Evolutionary conservation across 192 early-diverging fungal species (phyloP).

Genomic region (Funneliformis mosseae): DNA sequence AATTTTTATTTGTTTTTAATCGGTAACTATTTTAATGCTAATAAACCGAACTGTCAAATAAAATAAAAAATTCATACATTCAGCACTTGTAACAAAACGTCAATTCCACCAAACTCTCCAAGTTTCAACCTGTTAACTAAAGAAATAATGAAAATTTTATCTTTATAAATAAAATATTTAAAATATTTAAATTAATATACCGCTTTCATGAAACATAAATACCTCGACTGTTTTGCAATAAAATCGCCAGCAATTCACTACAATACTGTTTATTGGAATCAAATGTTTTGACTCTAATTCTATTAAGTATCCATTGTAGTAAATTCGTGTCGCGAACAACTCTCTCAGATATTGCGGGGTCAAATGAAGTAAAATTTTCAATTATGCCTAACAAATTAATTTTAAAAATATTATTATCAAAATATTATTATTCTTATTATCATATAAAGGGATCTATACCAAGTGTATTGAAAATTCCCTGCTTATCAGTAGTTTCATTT

Average conservation of each 20-base stretch:
- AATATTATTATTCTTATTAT: background rate
- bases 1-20: background rate
- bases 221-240: slow-evolving; percentile 71
- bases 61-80: slow-evolving; percentile 44
- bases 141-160: background rate
- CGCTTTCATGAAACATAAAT: too few relatives aligned
- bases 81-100: slow-evolving; percentile 70
- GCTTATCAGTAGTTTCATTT: slow-evolving; percentile 71
- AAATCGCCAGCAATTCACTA: slow-evolving; percentile 82
- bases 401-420: background rate
- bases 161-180: background rate
- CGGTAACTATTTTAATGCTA: background rate
- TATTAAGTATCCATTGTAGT: slow-evolving; percentile 73
- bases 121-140: slow-evolving; percentile 51
- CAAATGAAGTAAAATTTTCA: slow-evolving; percentile 84
- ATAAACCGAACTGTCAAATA: background rate
- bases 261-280: slow-evolving; percentile 89
- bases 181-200: too few relatives aligned
- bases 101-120: slow-evolving; percentile 61
- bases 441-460: slow-evolving; percentile 43
- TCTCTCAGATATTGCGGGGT: slow-evolving; percentile 63
- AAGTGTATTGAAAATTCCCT: slow-evolving; percentile 85
- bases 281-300: slow-evolving; percentile 63
- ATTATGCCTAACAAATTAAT: slow-evolving; percentile 56
- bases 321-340: slow-evolving; percentile 68